These are phyloP conservation scores for Suhomyces prunicola DNA, from an alignment of 805 yeast genomes.

Conservation along the genomic window DNA sequence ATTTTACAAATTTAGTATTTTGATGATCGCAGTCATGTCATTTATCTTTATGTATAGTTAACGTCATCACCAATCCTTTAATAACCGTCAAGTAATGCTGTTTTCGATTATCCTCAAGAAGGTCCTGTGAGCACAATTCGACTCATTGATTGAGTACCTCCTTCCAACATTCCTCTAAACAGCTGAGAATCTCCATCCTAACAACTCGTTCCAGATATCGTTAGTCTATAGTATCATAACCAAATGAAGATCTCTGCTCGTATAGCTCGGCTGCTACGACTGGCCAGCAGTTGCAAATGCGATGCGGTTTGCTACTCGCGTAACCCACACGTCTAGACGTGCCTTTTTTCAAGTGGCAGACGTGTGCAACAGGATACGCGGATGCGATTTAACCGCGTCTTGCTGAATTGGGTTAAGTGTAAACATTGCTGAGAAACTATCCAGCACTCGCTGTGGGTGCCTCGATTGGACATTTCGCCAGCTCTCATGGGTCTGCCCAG, in stretches of 20 bases:
- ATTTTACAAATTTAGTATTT: neutral
- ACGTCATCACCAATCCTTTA: neutral
- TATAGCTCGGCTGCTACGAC: neutral
- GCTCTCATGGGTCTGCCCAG: neutral
- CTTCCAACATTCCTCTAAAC: neutral
- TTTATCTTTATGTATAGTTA: too few relatives aligned
- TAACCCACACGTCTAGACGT: neutral
- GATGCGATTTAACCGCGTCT: neutral
- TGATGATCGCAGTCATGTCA: neutral
- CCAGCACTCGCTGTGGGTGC: neutral
- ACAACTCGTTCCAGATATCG: neutral
- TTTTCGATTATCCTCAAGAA: neutral
- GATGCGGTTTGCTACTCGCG: neutral
- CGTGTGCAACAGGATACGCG: neutral
- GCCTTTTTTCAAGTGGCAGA: neutral
- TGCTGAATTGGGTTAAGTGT: neutral
- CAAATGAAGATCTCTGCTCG: neutral
- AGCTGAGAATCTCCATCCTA: neutral
- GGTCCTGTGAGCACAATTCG: neutral
- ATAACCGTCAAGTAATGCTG: neutral
- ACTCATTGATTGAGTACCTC: neutral
- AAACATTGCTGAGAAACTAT: neutral
- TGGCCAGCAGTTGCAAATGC: neutral
- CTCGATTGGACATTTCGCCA: neutral
- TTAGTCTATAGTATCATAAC: neutral